phyloP scores from a whole-genome alignment of 257 asterid genomes.

The Solanum sejunctum region DNA sequence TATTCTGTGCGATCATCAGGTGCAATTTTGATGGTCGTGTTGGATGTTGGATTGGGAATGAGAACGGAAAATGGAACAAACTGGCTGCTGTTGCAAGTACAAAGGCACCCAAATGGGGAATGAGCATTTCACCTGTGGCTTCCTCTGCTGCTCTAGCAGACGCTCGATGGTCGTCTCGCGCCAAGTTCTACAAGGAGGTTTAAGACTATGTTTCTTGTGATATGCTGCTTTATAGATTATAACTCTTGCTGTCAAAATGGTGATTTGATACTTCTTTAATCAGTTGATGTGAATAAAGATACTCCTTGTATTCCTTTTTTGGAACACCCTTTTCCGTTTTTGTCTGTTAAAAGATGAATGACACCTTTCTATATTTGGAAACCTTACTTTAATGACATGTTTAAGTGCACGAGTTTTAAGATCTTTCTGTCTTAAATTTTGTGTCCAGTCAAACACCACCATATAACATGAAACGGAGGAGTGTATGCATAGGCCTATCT shows the following conservation, averaged over 20 bases:
- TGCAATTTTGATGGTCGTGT: constrained; percentile 41
- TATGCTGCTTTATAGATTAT: not conserved
- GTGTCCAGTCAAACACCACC: not conserved
- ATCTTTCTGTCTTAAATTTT: not conserved
- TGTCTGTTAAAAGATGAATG: not conserved
- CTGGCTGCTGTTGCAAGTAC: constrained; percentile 9
- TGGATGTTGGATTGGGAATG: constrained; percentile 50
- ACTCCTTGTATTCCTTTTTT: not conserved
- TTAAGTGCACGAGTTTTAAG: not conserved
- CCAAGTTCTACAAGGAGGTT: constrained; percentile 63
- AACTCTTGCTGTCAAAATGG: not conserved
- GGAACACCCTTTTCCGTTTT: not conserved
- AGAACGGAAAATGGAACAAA: constrained; percentile 27
- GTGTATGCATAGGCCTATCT: not conserved
- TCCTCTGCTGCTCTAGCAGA: constrained; percentile 47
- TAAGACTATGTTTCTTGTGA: constrained; percentile 3
- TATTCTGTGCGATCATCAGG: constrained; percentile 65
- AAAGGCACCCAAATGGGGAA: constrained; percentile 40
- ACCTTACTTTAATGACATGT: not conserved
- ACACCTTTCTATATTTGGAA: not conserved
- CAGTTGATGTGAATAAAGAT: not conserved
- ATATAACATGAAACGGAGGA: not conserved
- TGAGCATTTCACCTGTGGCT: constrained; percentile 56
- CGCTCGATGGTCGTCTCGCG: constrained; percentile 29
- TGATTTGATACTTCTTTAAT: not conserved